Evolutionary conservation across 257 asterid genomes (phyloP).

Genomic region (Solanum microdontum): DNA sequence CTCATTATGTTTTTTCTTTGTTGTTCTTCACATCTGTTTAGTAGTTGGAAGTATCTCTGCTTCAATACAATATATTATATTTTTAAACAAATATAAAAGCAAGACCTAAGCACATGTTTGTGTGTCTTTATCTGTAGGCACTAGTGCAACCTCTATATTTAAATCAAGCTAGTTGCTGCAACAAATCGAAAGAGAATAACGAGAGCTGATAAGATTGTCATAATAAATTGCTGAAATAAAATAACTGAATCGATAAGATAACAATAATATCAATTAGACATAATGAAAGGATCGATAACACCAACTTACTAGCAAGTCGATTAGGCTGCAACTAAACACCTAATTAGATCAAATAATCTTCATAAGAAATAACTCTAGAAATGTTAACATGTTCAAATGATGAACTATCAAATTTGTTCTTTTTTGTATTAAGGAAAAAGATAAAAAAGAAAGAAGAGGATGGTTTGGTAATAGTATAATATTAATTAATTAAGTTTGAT

Average conservation of each 20-base stretch:
- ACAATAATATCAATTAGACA: no score
- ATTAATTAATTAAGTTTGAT: neutral
- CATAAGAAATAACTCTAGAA: neutral
- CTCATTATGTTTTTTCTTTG: conserved; percentile 16
- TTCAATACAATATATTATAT: neutral
- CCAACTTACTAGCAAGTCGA: neutral
- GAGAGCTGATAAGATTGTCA: neutral
- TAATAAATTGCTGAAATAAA: no score
- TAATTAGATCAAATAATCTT: neutral
- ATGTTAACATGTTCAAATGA: neutral
- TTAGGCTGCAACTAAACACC: neutral
- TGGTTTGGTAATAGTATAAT: neutral
- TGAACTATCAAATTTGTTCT: neutral
- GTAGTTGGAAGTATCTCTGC: no score
- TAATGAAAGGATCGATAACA: no score
- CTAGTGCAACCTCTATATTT: neutral
- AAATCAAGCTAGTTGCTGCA: neutral
- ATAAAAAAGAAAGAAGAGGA: neutral
- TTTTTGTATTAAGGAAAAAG: neutral
- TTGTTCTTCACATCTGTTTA: neutral
- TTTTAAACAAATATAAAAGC: neutral
- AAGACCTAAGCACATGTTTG: neutral
- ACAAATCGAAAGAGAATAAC: neutral
- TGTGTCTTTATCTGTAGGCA: neutral
- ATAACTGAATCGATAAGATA: no score